Base-by-base conservation (phyloP, 345 rosid species). In the Lumnitzera littorea region DNA sequence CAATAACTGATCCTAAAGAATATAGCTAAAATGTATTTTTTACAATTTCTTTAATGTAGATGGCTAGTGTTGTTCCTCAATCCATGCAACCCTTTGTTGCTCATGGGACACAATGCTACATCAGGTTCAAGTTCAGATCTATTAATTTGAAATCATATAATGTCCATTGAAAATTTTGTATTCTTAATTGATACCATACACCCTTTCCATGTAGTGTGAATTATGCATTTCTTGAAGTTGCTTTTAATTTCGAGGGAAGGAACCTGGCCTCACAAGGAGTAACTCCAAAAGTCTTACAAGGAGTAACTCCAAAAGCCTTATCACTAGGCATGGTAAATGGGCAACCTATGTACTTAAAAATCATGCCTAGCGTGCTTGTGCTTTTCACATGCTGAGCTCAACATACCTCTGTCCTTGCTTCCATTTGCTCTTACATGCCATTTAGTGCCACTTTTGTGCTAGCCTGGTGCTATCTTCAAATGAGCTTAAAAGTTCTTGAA, bases 171-270 rank as follows among this genome's bases (percentile, higher is more conserved):
- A 4, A 50, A 59, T 17, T 78, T 94, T 20, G 20, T 20, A 20
- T 20, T 20, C 20, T 20, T 20, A 20, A 20, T 24, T 25, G 43
- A 36, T 4, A 36, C 43, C 5, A 36, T 36, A 9, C 5, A 4
- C 11, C 43, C 5, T 36, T 36, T 1, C 10, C 0, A 36, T 65
- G 60, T 86, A 91, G 96, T 57, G 79, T 86, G 20, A 54, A 68
- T 46, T 77, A 71, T 48, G 53, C 77, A 72, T 95, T 95, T 76
- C 99, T 97, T 75, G 86, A 78, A 73, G 88, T 95, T 76, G 80
- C 84, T 67, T 83, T 95, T 53, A 84, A 88, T 83, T 95, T 95
- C 67, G 0, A 20, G 20, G 20, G 95, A 87, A 60, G 95, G 90
- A 24, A 84, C 95, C 20, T 20, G 1, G 20, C 20, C 20, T 20